Evolutionary conservation across 164 flowering plant species (phyloP).

Genomic region (Litsea cubeba): DNA sequence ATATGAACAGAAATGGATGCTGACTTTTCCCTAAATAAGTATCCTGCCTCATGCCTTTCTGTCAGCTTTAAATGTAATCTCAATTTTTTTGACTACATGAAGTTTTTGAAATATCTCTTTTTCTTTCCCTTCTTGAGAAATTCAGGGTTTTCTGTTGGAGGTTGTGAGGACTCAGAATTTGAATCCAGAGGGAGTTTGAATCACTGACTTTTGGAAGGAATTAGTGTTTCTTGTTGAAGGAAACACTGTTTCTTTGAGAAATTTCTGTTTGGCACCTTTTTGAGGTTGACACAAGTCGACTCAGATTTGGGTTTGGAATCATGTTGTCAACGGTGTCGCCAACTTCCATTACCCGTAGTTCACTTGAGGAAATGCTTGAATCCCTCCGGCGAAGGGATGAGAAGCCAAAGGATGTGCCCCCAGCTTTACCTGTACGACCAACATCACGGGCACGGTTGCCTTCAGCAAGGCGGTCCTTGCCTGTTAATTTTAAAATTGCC

Average conservation of each 20-base stretch:
- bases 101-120: too few relatives aligned
- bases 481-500: slow-evolving; percentile 37
- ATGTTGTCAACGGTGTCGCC: slow-evolving; percentile 58
- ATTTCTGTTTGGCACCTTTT: neutral
- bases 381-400: slow-evolving; percentile 62
- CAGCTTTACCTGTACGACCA: slow-evolving; percentile 82
- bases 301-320: slow-evolving; percentile 9
- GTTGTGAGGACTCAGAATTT: neutral
- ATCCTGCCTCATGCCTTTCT: neutral
- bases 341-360: slow-evolving; percentile 44
- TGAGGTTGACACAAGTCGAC: neutral
- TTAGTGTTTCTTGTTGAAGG: neutral
- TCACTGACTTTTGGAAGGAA: neutral
- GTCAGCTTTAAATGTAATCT: neutral
- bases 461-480: slow-evolving; percentile 50
- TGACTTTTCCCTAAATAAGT: neutral
- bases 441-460: slow-evolving; percentile 69
- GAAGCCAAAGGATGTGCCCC: slow-evolving; percentile 69
- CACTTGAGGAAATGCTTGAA: slow-evolving; percentile 94
- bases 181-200: neutral
- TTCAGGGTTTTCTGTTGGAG: neutral
- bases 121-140: too few relatives aligned
- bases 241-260: neutral
- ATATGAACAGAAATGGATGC: neutral
- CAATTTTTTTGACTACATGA: too few relatives aligned